phyloP scores from a whole-genome alignment of 208 protist genomes.

The Crithidia mellificae region DNA sequence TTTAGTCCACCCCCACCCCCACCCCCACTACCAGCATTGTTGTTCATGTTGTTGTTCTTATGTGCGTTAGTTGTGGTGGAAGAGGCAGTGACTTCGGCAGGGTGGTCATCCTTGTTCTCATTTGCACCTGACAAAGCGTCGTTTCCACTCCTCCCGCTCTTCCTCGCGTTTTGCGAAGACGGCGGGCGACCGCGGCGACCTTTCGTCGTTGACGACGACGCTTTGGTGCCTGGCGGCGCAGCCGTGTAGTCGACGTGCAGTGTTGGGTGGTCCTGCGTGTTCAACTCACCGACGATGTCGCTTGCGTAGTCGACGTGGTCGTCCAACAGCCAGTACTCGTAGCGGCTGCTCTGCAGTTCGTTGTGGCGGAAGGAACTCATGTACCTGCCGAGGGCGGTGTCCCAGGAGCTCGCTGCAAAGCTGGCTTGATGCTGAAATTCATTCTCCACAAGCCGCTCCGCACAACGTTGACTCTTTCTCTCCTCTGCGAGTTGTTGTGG shows the following conservation, averaged over 20 bases:
- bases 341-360: slow-evolving; percentile 46
- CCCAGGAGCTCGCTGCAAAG: slow-evolving; percentile 35
- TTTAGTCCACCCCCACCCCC: neutral
- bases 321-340: slow-evolving; percentile 47
- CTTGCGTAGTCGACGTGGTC: slow-evolving; percentile 30
- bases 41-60: neutral
- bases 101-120: too few species aligned
- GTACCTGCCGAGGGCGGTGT: slow-evolving; percentile 35
- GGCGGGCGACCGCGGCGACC: slow-evolving; percentile 6
- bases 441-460: slow-evolving; percentile 19
- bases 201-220: neutral
- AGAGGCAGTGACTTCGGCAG: too few species aligned
- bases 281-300: slow-evolving; percentile 41
- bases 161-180: neutral
- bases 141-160: neutral
- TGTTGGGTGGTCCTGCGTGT: slow-evolving; percentile 38
- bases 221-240: neutral
- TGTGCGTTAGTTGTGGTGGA: too few species aligned
- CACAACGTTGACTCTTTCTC: too few species aligned
- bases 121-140: too few species aligned
- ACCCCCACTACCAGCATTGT: neutral
- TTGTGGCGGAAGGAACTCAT: slow-evolving; percentile 32
- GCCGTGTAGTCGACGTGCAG: slow-evolving; percentile 22
- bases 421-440: slow-evolving; percentile 20
- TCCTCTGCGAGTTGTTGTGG: neutral